Evolutionary conservation across 75 land plant genomes (phyloP).

Genomic region (Sequoia sempervirens): DNA sequence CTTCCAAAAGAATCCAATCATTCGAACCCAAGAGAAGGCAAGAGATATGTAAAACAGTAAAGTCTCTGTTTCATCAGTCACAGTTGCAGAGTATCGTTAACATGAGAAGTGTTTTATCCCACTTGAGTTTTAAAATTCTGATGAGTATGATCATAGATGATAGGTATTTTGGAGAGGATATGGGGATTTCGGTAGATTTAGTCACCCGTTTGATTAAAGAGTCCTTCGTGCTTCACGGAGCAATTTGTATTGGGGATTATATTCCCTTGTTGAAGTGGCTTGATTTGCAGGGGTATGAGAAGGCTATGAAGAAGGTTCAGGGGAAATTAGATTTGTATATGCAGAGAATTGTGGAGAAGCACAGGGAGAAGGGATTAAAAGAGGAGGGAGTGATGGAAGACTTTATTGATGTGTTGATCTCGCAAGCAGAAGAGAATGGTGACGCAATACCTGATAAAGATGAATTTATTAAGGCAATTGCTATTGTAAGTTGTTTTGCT

Average conservation of each 20-base stretch:
- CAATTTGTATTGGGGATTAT: conserved; percentile 17
- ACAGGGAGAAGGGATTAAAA: background rate
- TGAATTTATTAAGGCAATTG: background rate
- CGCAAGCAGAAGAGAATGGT: background rate
- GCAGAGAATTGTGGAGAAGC: background rate
- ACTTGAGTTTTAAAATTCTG: background rate
- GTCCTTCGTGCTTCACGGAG: background rate
- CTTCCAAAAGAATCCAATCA: conserved; percentile 21
- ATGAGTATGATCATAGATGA: background rate
- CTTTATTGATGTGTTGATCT: background rate
- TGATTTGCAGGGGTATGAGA: conserved; percentile 17
- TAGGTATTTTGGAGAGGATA: background rate
- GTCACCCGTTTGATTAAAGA: background rate
- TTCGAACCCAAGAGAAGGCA: background rate
- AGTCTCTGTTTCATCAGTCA: background rate
- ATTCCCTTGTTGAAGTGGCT: conserved; percentile 26
- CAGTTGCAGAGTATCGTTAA: background rate
- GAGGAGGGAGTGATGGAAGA: background rate
- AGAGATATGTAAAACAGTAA: background rate
- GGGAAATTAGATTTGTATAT: background rate
- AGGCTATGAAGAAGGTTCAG: background rate
- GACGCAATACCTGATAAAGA: background rate
- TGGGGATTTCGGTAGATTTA: background rate
- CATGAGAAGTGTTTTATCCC: background rate
- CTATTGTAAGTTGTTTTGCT: background rate